These are phyloP conservation scores for Hansenula lynferdii DNA, from an alignment of 1,139 yeast species.

Conservation along the genomic window DNA sequence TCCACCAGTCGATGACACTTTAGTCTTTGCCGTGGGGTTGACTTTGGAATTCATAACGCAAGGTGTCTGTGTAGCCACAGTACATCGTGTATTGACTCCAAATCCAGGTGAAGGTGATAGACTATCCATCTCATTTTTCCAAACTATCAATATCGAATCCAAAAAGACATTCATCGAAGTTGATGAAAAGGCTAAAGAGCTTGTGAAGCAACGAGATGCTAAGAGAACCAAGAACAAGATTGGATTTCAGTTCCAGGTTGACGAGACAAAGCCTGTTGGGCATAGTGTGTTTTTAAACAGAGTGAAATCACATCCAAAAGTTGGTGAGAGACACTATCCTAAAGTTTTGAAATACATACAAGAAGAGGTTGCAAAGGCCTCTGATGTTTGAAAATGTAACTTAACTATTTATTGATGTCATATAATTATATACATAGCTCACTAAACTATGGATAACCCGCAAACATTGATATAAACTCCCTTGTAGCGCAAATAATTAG, in stretches of 20 bases:
- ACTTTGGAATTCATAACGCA: conserved; percentile 49
- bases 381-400: conserved; percentile 3
- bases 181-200: conserved; percentile 30
- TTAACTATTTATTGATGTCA: too few relatives aligned
- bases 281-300: conserved; percentile 59
- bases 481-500: too few relatives aligned
- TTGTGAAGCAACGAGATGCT: conserved; percentile 35
- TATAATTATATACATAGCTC: too few relatives aligned
- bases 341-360: conserved; percentile 26
- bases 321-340: conserved; percentile 61
- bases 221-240: conserved; percentile 35
- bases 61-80: conserved; percentile 62
- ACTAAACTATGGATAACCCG: too few relatives aligned
- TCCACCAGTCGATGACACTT: conserved; percentile 36
- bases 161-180: conserved; percentile 35
- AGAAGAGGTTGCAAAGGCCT: conserved; percentile 16
- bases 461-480: too few relatives aligned
- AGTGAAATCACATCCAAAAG: conserved; percentile 64
- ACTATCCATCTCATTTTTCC: conserved; percentile 50
- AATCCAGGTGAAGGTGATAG: conserved; percentile 47
- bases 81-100: conserved; percentile 59
- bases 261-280: conserved; percentile 42
- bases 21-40: conserved; percentile 53
- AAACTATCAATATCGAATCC: conserved; percentile 45
- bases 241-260: conserved; percentile 51